These are phyloP conservation scores for Nakazawaea pomicola DNA, from an alignment of 805 yeast species.

Conservation along the genomic window DNA sequence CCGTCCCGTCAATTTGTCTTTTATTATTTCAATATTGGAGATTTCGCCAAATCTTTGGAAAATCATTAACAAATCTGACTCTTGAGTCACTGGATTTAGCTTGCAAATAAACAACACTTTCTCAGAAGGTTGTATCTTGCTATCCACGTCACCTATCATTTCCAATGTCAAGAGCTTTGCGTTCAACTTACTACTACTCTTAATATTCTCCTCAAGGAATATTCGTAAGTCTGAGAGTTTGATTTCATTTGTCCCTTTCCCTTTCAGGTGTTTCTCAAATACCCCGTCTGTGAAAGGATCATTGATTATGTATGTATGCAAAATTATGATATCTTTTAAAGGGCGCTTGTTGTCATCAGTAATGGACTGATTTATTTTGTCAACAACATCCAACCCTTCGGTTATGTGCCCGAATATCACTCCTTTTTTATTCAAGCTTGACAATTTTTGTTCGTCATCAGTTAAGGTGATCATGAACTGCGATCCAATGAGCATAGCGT, in stretches of 20 bases:
- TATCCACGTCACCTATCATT: slow-evolving; percentile 55
- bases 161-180: slow-evolving; percentile 60
- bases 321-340: slow-evolving; percentile 44
- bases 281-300: slow-evolving; percentile 45
- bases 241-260: no score
- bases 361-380: slow-evolving; percentile 34
- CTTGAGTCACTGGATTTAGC: slow-evolving; percentile 56
- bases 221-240: slow-evolving; percentile 30
- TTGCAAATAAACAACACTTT: slow-evolving; percentile 58
- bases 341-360: slow-evolving; percentile 38
- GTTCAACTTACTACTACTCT: slow-evolving; percentile 31
- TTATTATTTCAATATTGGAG: slow-evolving; percentile 44
- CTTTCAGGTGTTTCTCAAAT: no score
- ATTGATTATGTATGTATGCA: slow-evolving; percentile 43
- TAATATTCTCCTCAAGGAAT: slow-evolving; percentile 20
- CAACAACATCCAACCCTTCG: slow-evolving; percentile 43
- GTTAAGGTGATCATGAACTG: slow-evolving; percentile 32
- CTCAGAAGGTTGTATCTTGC: slow-evolving; percentile 57
- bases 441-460: slow-evolving; percentile 21
- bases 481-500: slow-evolving; percentile 27
- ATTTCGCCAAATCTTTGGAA: slow-evolving; percentile 61
- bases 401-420: slow-evolving; percentile 44
- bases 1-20: slow-evolving; percentile 41
- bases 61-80: slow-evolving; percentile 48
- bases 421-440: slow-evolving; percentile 19